Evolutionary conservation across 1,284 basidiomycete species (phyloP), one percentile per base, ranked within the genome.

Genomic region (Pterula multifida): DNA sequence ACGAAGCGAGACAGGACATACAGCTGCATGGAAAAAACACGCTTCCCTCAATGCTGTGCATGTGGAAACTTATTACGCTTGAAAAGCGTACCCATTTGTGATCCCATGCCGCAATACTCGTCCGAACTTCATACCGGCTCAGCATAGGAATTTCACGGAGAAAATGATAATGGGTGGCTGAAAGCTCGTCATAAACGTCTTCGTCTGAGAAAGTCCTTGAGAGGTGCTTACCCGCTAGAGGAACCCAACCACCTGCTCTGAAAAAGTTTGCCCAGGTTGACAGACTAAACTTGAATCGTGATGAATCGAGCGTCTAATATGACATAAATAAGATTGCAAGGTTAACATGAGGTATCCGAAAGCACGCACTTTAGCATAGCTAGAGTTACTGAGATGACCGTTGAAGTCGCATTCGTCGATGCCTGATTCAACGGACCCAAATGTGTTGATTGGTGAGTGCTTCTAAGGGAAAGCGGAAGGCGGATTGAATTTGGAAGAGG

Each of bases 131-230:
- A 58, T 89, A 93, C 3, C 64, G 63, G 1, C 74, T 61, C 13
- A 87, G 68, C 46, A 90, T 79, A 0, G 88, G 81, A 42, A 93
- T 90, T 66, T 93, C 90, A 44, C 79, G 78, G 47, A 89, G 65
- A 64, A 85, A 91, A 54, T 76, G 69, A 61, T 76, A 90, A 61
- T 89, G 80, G 0, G 83, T 81, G 1, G 75, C 85, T 82, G 17
- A 11, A 11, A 3, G 21, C 9, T 6, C 2, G 22, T 57, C 45
- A 52, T 36, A 23, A 17, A 48, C 32, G 45, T 36, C 26, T 39
- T 36, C 2, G 6, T 32, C 15, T 32, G 15, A 32, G 28, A 6
- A 32, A n/a, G n/a, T n/a, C n/a, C n/a, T n/a, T n/a, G n/a, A n/a
- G n/a, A n/a, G n/a, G n/a, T n/a, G 58, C 72, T 51, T 55, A 79